These are phyloP conservation scores for Paralagenidium karlingii DNA, from an alignment of 352 stramenopile genomes.

Conservation along the genomic window DNA sequence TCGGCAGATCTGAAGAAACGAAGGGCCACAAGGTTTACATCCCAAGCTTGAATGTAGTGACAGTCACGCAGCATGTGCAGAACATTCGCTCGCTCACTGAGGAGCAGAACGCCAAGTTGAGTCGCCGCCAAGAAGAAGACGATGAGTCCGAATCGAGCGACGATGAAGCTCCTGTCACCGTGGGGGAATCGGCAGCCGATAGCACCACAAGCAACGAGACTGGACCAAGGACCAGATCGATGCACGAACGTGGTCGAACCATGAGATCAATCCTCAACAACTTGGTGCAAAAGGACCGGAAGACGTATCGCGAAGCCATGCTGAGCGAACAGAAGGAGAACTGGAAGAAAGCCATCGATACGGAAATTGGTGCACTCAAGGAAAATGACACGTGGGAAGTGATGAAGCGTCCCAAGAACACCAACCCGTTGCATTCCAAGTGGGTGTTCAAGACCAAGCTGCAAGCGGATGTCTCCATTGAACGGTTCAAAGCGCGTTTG, in stretches of 20 bases:
- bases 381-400: conserved; percentile 4
- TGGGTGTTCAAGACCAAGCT: conserved; percentile 6
- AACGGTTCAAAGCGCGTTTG: conserved; percentile 4
- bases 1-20: neutral
- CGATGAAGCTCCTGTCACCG: neutral
- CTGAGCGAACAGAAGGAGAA: neutral
- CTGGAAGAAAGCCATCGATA: neutral
- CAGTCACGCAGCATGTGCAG: neutral
- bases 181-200: neutral
- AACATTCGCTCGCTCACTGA: neutral
- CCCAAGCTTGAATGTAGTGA: neutral
- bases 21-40: neutral
- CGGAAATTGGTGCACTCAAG: neutral
- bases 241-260: neutral
- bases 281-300: neutral
- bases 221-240: neutral
- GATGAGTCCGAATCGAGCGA: neutral
- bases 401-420: neutral
- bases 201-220: neutral
- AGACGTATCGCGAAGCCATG: neutral
- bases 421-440: conserved; percentile 1
- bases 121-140: neutral
- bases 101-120: conserved; percentile 4
- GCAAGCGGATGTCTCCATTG: neutral
- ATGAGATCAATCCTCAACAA: neutral